These are phyloP conservation scores for Scenedesmus sp. DNA, from an alignment of 163 green algal genomes.

Conservation along the genomic window DNA sequence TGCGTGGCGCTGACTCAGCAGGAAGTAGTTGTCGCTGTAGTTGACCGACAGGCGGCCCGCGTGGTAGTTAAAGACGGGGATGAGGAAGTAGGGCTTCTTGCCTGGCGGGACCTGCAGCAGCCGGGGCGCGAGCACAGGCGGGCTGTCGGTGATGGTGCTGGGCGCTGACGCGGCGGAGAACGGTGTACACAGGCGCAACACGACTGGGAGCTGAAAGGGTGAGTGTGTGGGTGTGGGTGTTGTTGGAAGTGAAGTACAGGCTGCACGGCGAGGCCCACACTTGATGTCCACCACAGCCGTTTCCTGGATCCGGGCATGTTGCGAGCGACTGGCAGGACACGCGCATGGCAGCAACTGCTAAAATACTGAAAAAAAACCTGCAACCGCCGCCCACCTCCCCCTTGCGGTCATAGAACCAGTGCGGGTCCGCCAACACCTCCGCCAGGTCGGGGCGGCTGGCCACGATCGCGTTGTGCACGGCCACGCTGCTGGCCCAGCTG, in stretches of 20 bases:
- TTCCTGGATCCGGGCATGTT: too few species aligned
- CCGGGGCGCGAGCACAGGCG: too few species aligned
- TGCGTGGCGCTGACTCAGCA: constrained; percentile 76
- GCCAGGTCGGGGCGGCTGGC: constrained; percentile 69
- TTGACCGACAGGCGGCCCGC: constrained; percentile 79
- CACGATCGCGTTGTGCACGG: constrained; percentile 88
- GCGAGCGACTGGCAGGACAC: background rate
- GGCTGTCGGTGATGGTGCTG: too few species aligned
- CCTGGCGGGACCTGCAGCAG: constrained; percentile 57
- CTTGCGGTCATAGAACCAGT: constrained; percentile 88
- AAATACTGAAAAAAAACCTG: background rate
- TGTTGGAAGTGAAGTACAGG: too few species aligned
- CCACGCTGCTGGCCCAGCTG: constrained; percentile 51
- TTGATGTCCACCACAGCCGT: too few species aligned
- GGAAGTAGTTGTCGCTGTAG: constrained; percentile 75
- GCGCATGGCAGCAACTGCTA: background rate
- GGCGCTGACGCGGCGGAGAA: too few species aligned
- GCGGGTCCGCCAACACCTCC: constrained; percentile 58
- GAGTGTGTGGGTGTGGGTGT: too few species aligned
- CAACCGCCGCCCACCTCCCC: constrained; percentile 73
- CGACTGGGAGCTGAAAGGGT: too few species aligned
- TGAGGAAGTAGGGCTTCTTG: constrained; percentile 82
- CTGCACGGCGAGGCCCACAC: too few species aligned
- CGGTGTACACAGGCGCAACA: too few species aligned
- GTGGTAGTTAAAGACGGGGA: constrained; percentile 86